Base-by-base conservation (phyloP, 1,139 yeast species). In the Pneumocystis wakefieldiae region DNA sequence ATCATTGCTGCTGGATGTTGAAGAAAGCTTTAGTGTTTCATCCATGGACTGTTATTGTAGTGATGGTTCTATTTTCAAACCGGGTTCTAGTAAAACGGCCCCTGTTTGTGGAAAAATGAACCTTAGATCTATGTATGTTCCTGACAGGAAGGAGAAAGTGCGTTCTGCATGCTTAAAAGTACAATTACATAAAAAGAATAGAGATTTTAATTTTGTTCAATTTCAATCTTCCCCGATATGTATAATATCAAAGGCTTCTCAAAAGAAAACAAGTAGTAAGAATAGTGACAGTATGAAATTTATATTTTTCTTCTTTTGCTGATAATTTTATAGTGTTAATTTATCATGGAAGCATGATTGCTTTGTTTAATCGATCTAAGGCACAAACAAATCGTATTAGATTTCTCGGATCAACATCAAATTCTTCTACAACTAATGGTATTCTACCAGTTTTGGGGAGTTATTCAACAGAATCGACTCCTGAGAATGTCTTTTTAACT, bases 211-310 rank as follows among this genome's bases (percentile, higher is more conserved):
- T 24, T 57, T 39, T 15, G 42, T 15, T 39, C 42, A 57, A 10
- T 57, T 37, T 28, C 59, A 57, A 24, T 57, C 59, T 57, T 57
- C 59, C 28, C 42, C 59, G 3, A 57, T 57, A 37, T 57, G 42
- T 19, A 57, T 57, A 17, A 39, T 57, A 39, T 37, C 42, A 19
- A 57, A 57, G 14, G 42, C 59, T 12, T 36, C 59, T 57, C 59
- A 57, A 15, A 57, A 57, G 17, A 37, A 39, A 14, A 57, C 59
- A 12, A 39, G 59, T 19, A 57, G 42, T 19, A 57, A 39, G 14
- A 57, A 57, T 57, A 57, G 19, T 12, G 59, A 57, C n/a, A 39
- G 59, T 39, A 57, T 8, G 41, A 17, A 19, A 35, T 37, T n/a
- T 19, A 3, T 19, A 24, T 48, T 24, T 48, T 10, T 10, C 7